These are phyloP conservation scores for Solanum neorickii DNA, from an alignment of 257 asterid species.

Conservation along the genomic window DNA sequence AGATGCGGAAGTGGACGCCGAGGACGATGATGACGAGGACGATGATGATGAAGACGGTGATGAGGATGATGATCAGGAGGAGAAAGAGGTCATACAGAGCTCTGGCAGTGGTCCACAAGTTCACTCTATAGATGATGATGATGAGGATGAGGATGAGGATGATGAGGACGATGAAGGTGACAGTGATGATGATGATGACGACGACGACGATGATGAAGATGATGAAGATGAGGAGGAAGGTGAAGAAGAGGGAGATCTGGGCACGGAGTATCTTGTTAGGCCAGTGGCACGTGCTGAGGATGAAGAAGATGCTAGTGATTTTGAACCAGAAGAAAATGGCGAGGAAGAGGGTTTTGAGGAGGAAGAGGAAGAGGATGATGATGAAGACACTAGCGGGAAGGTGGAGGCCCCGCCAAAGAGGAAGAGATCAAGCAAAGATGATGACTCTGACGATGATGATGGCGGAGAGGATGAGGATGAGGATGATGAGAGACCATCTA, in stretches of 20 bases:
- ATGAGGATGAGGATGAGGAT: constrained; percentile 4
- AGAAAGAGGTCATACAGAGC: constrained; percentile 7
- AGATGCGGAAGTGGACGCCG: constrained; percentile 39
- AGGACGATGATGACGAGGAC: constrained; percentile 36
- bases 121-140: constrained; percentile 26
- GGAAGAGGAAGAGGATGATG: constrained; percentile 29
- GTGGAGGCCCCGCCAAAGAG: constrained; percentile 63
- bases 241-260: constrained; percentile 55
- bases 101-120: constrained; percentile 13
- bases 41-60: constrained; percentile 7
- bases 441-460: constrained; percentile 32
- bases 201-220: constrained; percentile 1
- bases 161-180: not conserved
- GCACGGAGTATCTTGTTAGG: constrained; percentile 73
- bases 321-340: constrained; percentile 66
- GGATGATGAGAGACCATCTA: constrained; percentile 72
- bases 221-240: constrained; percentile 11
- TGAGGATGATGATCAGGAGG: constrained; percentile 3
- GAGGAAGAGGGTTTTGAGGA: constrained; percentile 23
- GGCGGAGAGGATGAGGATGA: constrained; percentile 30
- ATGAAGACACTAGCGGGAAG: constrained; percentile 33
- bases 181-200: not conserved
- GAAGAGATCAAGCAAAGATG: constrained; percentile 52
- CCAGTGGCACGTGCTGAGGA: constrained; percentile 77
- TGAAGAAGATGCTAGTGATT: constrained; percentile 83